Percentiles rank a stretch among this genome's conserved stretches.
phyloP scores from a whole-genome alignment of 306 rosid genomes.

The Corylus americana region DNA sequence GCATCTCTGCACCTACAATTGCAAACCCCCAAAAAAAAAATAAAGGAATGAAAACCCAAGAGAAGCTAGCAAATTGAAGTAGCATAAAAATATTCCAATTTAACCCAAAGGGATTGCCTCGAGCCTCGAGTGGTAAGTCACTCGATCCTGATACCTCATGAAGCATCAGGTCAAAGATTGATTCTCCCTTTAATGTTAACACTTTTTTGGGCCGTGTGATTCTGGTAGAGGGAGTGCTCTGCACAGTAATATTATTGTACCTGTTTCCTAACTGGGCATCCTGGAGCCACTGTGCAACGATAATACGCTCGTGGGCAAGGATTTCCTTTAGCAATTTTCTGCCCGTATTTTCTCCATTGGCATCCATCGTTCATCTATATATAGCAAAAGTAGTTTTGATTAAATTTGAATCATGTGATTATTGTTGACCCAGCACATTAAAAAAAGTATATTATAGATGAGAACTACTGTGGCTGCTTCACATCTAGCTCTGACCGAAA shows the following conservation, averaged over 20 bases:
- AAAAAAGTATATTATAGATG: no score
- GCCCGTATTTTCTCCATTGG: constrained; percentile 98
- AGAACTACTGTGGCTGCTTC: constrained; percentile 62
- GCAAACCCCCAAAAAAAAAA: background rate
- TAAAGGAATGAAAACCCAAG: background rate
- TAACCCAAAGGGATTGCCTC: no score
- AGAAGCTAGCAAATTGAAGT: background rate
- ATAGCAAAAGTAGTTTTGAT: background rate
- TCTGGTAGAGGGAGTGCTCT: no score
- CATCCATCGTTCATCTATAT: constrained; percentile 91
- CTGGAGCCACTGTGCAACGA: constrained; percentile 88
- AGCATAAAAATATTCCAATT: no score
- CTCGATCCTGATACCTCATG: no score
- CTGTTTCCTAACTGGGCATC: constrained; percentile 94
- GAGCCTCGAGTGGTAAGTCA: no score
- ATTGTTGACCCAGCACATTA: no score
- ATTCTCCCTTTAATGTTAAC: no score
- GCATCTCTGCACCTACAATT: constrained; percentile 84
- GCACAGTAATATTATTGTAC: constrained; percentile 27
- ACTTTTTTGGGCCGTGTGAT: no score
- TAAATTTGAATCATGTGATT: background rate
- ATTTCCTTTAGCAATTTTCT: constrained; percentile 87
- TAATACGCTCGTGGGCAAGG: constrained; percentile 97
- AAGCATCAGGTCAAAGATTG: no score
- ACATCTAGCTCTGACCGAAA: constrained; percentile 95